Percentiles rank a stretch among this genome's conserved stretches.
Conservation (phyloP, 208 protist genomes). For the Crithidia fasciculata region DNA sequence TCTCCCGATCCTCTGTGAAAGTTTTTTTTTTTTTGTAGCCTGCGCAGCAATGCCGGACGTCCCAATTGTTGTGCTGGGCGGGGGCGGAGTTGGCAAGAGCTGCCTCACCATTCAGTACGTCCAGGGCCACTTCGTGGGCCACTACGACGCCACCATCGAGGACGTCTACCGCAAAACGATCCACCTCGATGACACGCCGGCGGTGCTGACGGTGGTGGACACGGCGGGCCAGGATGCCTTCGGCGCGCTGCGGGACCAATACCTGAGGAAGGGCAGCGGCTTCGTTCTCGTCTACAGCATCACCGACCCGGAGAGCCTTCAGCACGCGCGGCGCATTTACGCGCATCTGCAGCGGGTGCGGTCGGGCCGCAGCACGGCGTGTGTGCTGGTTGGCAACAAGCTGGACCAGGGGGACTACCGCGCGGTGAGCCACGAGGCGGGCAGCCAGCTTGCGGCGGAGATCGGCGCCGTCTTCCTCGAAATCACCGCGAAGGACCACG, state of each 20-base stretch:
- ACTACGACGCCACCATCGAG: slow-evolving; percentile 87
- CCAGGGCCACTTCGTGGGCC: slow-evolving; percentile 67
- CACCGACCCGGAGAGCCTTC: slow-evolving; percentile 76
- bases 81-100: slow-evolving; percentile 70
- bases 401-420: slow-evolving; percentile 49
- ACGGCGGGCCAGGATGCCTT: slow-evolving; percentile 94
- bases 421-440: slow-evolving; percentile 49
- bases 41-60: slow-evolving; percentile 40
- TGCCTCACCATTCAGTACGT: slow-evolving; percentile 77
- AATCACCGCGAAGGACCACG: slow-evolving; percentile 66
- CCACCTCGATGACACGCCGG: slow-evolving; percentile 73
- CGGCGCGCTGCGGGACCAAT: slow-evolving; percentile 64
- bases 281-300: slow-evolving; percentile 81
- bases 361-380: slow-evolving; percentile 28
- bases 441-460: slow-evolving; percentile 40
- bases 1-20: background rate
- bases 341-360: slow-evolving; percentile 29
- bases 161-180: slow-evolving; percentile 71
- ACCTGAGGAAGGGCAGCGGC: slow-evolving; percentile 50
- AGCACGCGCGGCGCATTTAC: slow-evolving; percentile 48
- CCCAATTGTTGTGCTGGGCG: slow-evolving; percentile 63
- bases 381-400: slow-evolving; percentile 74
- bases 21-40: background rate
- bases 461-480: slow-evolving; percentile 63
- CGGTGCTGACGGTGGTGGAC: slow-evolving; percentile 93